Evolutionary conservation across 176 grass and related monocot genomes (phyloP).

Genomic region (Zea mays): DNA sequence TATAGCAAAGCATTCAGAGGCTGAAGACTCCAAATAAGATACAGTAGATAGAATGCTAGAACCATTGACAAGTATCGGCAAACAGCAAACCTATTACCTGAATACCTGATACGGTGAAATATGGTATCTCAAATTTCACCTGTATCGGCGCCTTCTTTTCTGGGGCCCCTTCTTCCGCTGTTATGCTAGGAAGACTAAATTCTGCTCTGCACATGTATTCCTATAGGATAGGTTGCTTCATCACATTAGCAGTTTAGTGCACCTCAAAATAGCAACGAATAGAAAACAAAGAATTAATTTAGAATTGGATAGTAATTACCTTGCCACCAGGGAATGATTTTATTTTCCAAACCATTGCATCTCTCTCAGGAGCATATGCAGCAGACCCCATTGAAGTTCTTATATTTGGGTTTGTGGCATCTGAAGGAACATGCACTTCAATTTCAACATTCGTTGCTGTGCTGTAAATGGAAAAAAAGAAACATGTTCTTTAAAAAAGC

Average conservation of each 20-base stretch:
- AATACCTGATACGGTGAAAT: constrained; percentile 97
- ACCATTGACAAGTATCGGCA: background rate
- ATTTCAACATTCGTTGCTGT: constrained; percentile 99
- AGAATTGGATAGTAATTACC: constrained; percentile 37
- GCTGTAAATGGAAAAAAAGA: constrained; percentile 58
- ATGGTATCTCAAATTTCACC: constrained; percentile 99
- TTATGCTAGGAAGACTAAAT: constrained; percentile 98
- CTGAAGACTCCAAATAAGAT: too few species aligned
- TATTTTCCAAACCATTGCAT: constrained; percentile 99
- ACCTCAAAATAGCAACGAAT: constrained; percentile 15
- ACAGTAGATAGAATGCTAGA: too few species aligned
- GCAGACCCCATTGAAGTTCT: constrained; percentile 99
- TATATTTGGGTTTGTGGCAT: constrained; percentile 90
- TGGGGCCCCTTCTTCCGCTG: constrained; percentile 76
- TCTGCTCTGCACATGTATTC: constrained; percentile 99
- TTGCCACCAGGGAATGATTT: constrained; percentile 99
- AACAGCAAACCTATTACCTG: constrained; percentile 54
- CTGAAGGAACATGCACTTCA: constrained; percentile 95
- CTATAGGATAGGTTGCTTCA: constrained; percentile 43
- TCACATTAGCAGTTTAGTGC: constrained; percentile 32
- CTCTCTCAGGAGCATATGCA: constrained; percentile 91
- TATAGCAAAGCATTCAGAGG: too few species aligned
- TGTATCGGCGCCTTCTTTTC: constrained; percentile 98
- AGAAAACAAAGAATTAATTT: constrained; percentile 12
- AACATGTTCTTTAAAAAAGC: constrained; percentile 1